Evolutionary conservation across 2,329 filamentous ascomycete species (phyloP), one percentile per base, ranked within the genome.

Genomic region (Paraconiothyrium sp.): DNA sequence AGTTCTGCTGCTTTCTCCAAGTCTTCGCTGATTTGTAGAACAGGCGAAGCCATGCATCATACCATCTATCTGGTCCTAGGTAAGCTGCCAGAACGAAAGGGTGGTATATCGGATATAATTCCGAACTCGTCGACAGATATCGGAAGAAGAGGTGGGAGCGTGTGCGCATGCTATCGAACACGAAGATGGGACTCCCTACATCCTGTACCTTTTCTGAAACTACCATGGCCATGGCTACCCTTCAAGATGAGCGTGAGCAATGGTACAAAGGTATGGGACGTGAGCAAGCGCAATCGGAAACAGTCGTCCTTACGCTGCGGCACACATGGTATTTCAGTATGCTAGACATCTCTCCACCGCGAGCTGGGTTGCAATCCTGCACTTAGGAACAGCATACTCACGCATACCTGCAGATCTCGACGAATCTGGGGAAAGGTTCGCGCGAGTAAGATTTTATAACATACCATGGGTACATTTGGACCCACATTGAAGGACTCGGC

Each of bases 101-200:
- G 43, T 47, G 43, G 43, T 47, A 47, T 20, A 47, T 27, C 10
- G 43, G n/a, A 20, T 47, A 22, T 11, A 47, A n/a, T n/a, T 47
- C 43, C n/a, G 43, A n/a, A 11, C 43, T 47, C 24, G 43, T 47
- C 11, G 43, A 47, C 43, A 47, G n/a, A 20, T 47, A 47, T 6
- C 43, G 43, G 13, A 47, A 47, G 43, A 47, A 47, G 13, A 47
- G 43, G n/a, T 47, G 43, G 43, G 43, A 47, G n/a, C 43, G n/a
- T 20, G 43, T 27, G 24, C 43, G 43, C 43, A 47, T 47, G n/a
- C n/a, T 47, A 27, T 47, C 43, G 24, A 47, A 47, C n/a, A 47
- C 43, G n/a, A 47, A 47, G 13, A 47, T 47, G 2, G 43, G 43
- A 47, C 43, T 37, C 14, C 35, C 35, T 3, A 37, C 35, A 37